A percentile compares a stretch with the other conserved stretches of the same genome.
phyloP scores from a whole-genome alignment of 306 rosid species.

The Leucaena leucocephala region DNA sequence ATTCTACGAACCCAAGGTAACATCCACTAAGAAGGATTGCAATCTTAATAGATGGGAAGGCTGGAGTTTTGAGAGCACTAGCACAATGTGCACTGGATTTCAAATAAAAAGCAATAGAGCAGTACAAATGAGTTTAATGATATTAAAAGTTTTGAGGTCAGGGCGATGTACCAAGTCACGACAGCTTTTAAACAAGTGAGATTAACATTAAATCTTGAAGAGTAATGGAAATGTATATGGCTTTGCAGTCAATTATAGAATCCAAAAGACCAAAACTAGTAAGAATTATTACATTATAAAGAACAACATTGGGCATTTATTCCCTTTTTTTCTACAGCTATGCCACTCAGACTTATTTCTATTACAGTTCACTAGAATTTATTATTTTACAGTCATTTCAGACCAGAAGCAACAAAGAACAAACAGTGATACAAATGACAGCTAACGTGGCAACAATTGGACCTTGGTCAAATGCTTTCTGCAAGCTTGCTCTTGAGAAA shows the following conservation, averaged over 20 bases:
- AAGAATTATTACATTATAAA: conserved; percentile 2
- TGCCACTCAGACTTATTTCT: conserved; percentile 37
- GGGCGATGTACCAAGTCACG: background rate
- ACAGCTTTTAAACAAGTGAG: background rate
- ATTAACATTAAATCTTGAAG: background rate
- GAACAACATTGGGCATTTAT: conserved; percentile 21
- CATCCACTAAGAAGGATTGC: background rate
- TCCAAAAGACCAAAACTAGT: background rate
- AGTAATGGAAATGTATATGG: background rate
- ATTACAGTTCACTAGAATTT: conserved; percentile 25
- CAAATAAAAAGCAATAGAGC: background rate
- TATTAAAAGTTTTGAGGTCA: background rate
- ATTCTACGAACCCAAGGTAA: background rate
- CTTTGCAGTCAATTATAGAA: background rate
- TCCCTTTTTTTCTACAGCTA: background rate
- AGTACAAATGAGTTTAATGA: background rate
- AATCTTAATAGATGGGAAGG: background rate
- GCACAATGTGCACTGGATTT: background rate
- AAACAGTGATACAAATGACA: conserved; percentile 48
- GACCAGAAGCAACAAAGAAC: conserved; percentile 64
- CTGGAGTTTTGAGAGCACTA: background rate
- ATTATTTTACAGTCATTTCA: conserved; percentile 49
- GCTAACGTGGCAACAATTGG: conserved; percentile 82
- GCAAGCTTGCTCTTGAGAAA: conserved; percentile 75
- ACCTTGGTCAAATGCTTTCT: conserved; percentile 81